A percentile compares a stretch with the other conserved stretches of the same genome.
Evolutionary conservation across 768 basidiomycete genomes (phyloP).

Genomic region (Mycena maculata): DNA sequence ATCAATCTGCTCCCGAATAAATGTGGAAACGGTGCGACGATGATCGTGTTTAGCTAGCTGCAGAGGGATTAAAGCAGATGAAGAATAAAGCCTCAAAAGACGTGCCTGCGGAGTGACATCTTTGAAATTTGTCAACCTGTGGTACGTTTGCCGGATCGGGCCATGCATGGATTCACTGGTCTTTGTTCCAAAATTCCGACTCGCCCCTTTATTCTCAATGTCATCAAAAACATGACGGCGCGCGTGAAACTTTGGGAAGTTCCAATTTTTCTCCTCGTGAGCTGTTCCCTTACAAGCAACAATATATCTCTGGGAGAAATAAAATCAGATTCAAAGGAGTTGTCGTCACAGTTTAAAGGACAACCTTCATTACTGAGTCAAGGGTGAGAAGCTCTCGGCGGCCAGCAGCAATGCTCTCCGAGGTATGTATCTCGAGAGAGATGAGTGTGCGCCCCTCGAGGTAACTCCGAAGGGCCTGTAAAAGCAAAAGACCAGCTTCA

Average conservation of each 20-base stretch:
- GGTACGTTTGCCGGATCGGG: constrained; percentile 32
- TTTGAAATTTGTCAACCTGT: constrained; percentile 30
- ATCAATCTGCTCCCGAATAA: constrained; percentile 16
- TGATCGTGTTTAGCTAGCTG: constrained; percentile 14
- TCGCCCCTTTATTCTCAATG: constrained; percentile 33
- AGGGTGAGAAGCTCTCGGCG: constrained; percentile 36
- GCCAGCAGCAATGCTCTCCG: constrained; percentile 36
- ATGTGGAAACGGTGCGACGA: neutral
- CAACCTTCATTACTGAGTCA: constrained; percentile 38
- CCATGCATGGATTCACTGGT: constrained; percentile 38
- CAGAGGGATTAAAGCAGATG: neutral
- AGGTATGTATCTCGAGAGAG: constrained; percentile 46
- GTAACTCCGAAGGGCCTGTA: constrained; percentile 45
- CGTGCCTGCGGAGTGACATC: constrained; percentile 33
- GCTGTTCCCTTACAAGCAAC: neutral
- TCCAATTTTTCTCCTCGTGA: constrained; percentile 31
- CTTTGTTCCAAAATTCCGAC: constrained; percentile 34
- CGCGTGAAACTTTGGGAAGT: constrained; percentile 30
- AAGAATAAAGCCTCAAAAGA: too few relatives aligned
- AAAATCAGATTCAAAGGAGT: neutral
- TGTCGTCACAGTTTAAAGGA: neutral
- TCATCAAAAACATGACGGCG: constrained; percentile 27
- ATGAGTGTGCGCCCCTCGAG: constrained; percentile 43
- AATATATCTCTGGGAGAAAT: neutral
- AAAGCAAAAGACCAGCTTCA: constrained; percentile 39